Evolutionary conservation across 129 eudicot genomes (phyloP), one percentile per base, ranked within the genome.

Genomic region (Solidago caesia): DNA sequence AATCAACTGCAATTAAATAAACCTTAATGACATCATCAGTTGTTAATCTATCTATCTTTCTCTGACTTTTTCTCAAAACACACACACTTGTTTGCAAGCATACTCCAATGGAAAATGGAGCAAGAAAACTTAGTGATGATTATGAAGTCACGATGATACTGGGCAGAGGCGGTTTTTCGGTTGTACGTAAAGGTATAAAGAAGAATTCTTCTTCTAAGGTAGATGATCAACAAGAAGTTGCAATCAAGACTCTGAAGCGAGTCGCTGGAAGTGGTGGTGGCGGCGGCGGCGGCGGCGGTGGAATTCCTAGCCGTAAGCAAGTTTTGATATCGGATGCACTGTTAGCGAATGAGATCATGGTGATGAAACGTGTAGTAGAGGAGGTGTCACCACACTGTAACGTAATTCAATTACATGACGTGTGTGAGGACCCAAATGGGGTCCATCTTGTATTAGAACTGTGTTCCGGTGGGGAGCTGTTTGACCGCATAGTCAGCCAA

Each of bases 111-210:
- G 93, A 83, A 68, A 84, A 84, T 42, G 91, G 87, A 72, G 70
- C 91, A 21, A 77, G 82, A 75, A 86, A 59, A 21, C 87, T 90
- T 26, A 60, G 77, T 42, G 94, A 87, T 75, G 94, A 90, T 52
- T 90, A 90, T 65, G 94, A 90, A 84, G 92, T 90, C n/a, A 79
- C 81, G 9, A 84, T 79, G 0, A 73, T 90, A 29, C 57, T 90
- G 46, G 96, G 96, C 26, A 73, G 96, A 82, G 96, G 96, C 26
- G 96, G 96, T 33, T 90, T 90, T 78, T 90, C 96, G 6, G 84
- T 90, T 2, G 96, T 90, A 4, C 72, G 94, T 67, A 85, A 75
- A 82, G 96, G 96, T 44, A 76, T 58, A 47, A 76, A 79, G 48
- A 87, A 84, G 76, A 33, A 33, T 0, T 33, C 39, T 0, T 33